A percentile compares a stretch with the other conserved stretches of the same genome.
phyloP scores from a whole-genome alignment of 176 grass and related monocot species.

The Metroxylon sagu region DNA sequence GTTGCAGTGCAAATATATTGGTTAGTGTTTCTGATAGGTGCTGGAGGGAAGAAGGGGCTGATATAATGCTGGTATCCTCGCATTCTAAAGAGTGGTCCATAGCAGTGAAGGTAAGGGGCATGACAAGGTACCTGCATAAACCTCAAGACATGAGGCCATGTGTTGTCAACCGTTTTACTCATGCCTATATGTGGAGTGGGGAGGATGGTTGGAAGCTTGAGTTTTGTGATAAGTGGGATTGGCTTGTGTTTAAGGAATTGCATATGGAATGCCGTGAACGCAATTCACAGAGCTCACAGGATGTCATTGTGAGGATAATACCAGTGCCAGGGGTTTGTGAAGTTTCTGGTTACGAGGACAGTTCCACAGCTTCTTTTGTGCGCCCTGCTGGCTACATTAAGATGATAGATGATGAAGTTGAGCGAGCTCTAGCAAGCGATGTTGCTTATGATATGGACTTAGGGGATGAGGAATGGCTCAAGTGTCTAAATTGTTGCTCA shows the following conservation, averaged over 20 bases:
- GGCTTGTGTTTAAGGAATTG: slow-evolving; percentile 87
- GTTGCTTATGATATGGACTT: slow-evolving; percentile 77
- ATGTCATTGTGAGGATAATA: slow-evolving; percentile 31
- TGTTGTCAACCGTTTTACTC: slow-evolving; percentile 71
- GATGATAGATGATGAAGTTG: slow-evolving; percentile 56
- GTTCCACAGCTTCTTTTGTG: slow-evolving; percentile 34
- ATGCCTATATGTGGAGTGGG: slow-evolving; percentile 74
- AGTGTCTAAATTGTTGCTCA: slow-evolving; percentile 22
- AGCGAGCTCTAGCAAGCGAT: slow-evolving; percentile 36
- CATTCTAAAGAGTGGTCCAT: slow-evolving; percentile 70
- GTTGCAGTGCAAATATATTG: slow-evolving; percentile 62
- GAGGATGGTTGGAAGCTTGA: slow-evolving; percentile 83
- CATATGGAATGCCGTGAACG: slow-evolving; percentile 56
- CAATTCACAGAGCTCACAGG: slow-evolving; percentile 26
- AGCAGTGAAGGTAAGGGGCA: slow-evolving; percentile 57
- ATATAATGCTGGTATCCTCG: slow-evolving; percentile 47
- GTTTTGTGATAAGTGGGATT: slow-evolving; percentile 75
- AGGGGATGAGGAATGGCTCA: slow-evolving; percentile 68
- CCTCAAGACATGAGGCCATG: slow-evolving; percentile 56
- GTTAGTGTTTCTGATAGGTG: slow-evolving; percentile 56
- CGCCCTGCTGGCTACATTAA: slow-evolving; percentile 57
- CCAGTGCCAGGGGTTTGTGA: slow-evolving; percentile 58
- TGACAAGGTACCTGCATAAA: slow-evolving; percentile 40
- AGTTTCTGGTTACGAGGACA: slow-evolving; percentile 36
- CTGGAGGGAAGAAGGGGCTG: slow-evolving; percentile 77